Evolutionary conservation across 345 rosid species (phyloP).

Genomic region (Cardamine resedifolia): DNA sequence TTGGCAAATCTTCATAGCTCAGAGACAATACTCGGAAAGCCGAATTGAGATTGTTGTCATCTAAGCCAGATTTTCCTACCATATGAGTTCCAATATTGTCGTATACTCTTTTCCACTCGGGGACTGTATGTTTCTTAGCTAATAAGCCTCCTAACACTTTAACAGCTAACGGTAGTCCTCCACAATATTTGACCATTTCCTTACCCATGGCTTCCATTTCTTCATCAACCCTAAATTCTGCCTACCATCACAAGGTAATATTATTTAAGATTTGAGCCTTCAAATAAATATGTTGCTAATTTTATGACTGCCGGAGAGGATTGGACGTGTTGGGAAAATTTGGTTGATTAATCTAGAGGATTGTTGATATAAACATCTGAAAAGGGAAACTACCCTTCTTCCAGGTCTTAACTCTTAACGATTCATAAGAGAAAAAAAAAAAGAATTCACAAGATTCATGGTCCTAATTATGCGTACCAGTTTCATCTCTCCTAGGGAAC

Average conservation of each 20-base stretch:
- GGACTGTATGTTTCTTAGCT: conserved; percentile 14
- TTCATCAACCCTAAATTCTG: conserved; percentile 1
- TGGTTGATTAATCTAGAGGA: background rate
- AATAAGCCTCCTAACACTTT: conserved; percentile 26
- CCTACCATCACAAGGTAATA: background rate
- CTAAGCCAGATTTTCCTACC: background rate
- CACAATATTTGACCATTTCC: conserved; percentile 19
- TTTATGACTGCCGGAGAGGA: background rate
- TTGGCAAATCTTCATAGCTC: conserved; percentile 31
- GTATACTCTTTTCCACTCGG: conserved; percentile 19
- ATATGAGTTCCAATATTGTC: conserved; percentile 1
- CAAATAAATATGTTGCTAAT: background rate
- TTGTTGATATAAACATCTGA: background rate
- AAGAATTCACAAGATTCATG: background rate
- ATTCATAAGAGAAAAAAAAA: background rate
- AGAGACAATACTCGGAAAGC: conserved; percentile 1
- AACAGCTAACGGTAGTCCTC: conserved; percentile 24
- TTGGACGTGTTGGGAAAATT: background rate
- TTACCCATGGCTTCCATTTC: conserved; percentile 14
- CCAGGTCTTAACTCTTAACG: background rate
- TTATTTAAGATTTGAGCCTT: background rate
- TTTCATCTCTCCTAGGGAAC: conserved; percentile 20
- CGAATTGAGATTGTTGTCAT: conserved; percentile 14
- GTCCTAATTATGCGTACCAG: conserved; percentile 20
- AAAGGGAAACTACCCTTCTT: background rate